These are phyloP conservation scores for Neurospora sp. DNA, from an alignment of 495 filamentous ascomycete genomes.

Conservation along the genomic window DNA sequence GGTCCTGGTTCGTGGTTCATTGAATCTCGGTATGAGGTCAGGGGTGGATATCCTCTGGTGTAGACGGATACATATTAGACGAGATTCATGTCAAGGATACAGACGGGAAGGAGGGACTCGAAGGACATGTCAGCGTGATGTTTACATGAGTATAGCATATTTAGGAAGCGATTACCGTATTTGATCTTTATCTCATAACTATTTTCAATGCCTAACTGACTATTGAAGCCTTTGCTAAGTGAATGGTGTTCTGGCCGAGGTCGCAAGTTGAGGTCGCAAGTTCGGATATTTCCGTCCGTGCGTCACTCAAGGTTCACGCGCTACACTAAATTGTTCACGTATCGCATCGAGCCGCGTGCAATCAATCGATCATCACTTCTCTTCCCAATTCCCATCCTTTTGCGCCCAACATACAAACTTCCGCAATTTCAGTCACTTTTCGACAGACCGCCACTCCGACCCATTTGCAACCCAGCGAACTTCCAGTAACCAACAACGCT, in stretches of 20 bases:
- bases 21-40: neutral
- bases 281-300: neutral
- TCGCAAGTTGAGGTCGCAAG: neutral
- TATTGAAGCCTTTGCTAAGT: neutral
- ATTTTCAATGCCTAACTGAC: neutral
- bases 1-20: neutral
- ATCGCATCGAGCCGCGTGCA: neutral
- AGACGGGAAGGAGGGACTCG: neutral
- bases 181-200: neutral
- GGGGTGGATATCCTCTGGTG: neutral
- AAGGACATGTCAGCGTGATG: neutral
- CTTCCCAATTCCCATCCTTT: neutral
- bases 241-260: neutral
- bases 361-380: neutral
- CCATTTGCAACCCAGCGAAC: neutral
- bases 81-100: neutral
- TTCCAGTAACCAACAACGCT: neutral
- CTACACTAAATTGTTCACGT: neutral
- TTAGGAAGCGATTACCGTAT: neutral
- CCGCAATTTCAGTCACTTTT: neutral
- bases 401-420: neutral
- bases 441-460: neutral
- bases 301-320: neutral
- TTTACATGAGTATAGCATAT: neutral
- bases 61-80: neutral